These are phyloP conservation scores for Penicillium ochrochloron DNA, from an alignment of 495 filamentous ascomycete genomes.

Conservation along the genomic window DNA sequence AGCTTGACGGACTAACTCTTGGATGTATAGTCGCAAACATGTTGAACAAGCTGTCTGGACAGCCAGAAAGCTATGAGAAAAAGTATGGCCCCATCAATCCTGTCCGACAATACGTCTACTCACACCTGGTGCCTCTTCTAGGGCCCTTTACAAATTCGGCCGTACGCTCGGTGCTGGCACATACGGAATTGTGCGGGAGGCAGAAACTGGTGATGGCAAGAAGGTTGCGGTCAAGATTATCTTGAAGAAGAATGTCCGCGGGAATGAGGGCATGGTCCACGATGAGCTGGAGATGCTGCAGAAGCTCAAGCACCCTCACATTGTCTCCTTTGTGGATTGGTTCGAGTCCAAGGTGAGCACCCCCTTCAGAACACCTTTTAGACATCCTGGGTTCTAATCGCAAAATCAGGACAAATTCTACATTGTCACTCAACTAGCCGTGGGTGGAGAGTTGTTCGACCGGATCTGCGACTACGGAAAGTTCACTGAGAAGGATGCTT, in stretches of 20 bases:
- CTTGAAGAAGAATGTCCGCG: slow-evolving; percentile 98
- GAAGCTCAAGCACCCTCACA: slow-evolving; percentile 88
- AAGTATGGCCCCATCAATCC: slow-evolving; percentile 63
- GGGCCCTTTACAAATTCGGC: slow-evolving; percentile 87
- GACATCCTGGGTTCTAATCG: slow-evolving; percentile 15
- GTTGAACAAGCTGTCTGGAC: slow-evolving; percentile 96
- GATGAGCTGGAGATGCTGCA: slow-evolving; percentile 95
- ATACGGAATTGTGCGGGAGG: slow-evolving; percentile 97
- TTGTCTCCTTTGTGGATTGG: slow-evolving; percentile 98
- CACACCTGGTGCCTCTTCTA: slow-evolving; percentile 36
- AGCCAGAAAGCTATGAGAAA: slow-evolving; percentile 98
- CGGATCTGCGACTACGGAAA: slow-evolving; percentile 97
- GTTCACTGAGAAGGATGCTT: slow-evolving; percentile 99
- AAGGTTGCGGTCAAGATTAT: slow-evolving; percentile 99
- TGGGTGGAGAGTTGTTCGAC: slow-evolving; percentile 96
- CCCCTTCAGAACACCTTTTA: neutral
- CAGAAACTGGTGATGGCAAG: slow-evolving; percentile 71
- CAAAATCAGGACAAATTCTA: slow-evolving; percentile 92
- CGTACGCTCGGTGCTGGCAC: slow-evolving; percentile 94
- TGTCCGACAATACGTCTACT: slow-evolving; percentile 9
- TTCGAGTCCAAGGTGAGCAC: slow-evolving; percentile 81
- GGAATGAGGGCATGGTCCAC: slow-evolving; percentile 98
- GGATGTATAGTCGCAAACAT: slow-evolving; percentile 75
- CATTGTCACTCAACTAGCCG: slow-evolving; percentile 96
- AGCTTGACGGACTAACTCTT: slow-evolving; percentile 36